Base-by-base conservation (phyloP, 805 yeast genomes). In the Candida hispaniensis region DNA sequence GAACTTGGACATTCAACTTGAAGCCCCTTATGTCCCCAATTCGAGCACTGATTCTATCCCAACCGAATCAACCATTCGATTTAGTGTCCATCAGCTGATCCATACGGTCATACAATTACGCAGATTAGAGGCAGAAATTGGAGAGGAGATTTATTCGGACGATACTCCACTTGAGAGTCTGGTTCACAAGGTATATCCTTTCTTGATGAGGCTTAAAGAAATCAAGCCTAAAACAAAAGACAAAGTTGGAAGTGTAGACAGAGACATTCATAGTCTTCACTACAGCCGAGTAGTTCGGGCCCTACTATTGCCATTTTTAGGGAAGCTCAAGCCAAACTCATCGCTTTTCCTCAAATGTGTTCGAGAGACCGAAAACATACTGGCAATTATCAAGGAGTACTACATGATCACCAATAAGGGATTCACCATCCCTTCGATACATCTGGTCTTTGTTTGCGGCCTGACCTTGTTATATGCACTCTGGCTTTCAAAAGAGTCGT, bases 361-460 rank as follows among this genome's bases (percentile, higher is more conserved):
- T 48, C 75, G 76, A 2, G 79, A 79, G 14, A 79, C 80, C 1
- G 81, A 80, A 16, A 77, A 73, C 49, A 69, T 75, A 23, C 73
- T 80, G 47, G 78, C 71, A 44, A 58, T 73, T 15, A 71, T 73
- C 49, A 71, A 73, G 43, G 72, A 68, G 9, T 73, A 71, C 49
- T 78, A 72, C 51, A 74, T 73, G 47, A 70, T 67, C 45, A 71
- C 79, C 0, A 70, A 69, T 2, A 59, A 61, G 36, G 80, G 80
- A 3, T 78, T 72, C 47, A 71, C 79, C 1, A 73, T 76, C 0
- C 66, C 76, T 18, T 75, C 78, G 8, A 72, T 75, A 26, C 80
- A 75, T 47, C 71, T 79, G 0, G 73, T 71, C 7, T 75, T 75
- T 49, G 73, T 71, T 32, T 79, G 80, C 8, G 82, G 82, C 29